phyloP scores from a whole-genome alignment of 495 filamentous ascomycete genomes.

The Bryoglossum gracile region DNA sequence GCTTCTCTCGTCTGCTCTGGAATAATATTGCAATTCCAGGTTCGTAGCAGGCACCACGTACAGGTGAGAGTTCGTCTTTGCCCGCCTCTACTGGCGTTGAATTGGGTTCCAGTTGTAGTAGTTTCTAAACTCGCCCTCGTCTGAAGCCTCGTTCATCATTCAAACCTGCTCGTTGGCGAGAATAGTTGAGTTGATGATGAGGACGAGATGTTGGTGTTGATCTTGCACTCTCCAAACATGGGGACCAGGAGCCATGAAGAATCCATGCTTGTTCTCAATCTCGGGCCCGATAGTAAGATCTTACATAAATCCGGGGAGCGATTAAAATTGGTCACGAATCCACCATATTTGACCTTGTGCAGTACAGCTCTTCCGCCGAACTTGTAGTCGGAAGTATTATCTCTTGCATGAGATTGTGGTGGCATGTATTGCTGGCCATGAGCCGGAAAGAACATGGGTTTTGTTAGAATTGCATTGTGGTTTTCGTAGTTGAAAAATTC shows the following conservation, averaged over 20 bases:
- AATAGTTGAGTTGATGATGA: conserved; percentile 58
- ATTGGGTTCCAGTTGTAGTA: too few species aligned
- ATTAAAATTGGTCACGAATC: conserved; percentile 60
- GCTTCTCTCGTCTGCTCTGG: too few species aligned
- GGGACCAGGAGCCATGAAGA: conserved; percentile 67
- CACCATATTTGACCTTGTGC: conserved; percentile 37
- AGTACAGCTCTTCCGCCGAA: conserved; percentile 11
- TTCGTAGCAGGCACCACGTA: too few species aligned
- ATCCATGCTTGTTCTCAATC: conserved; percentile 56
- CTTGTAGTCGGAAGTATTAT: conserved; percentile 27
- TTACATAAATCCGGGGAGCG: conserved; percentile 58
- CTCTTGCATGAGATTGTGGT: conserved; percentile 48
- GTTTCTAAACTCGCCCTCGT: too few species aligned
- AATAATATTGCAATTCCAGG: too few species aligned
- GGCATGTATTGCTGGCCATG: conserved; percentile 32
- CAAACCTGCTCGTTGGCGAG: conserved; percentile 38
- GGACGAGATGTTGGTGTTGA: conserved; percentile 67
- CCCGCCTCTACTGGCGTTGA: too few species aligned
- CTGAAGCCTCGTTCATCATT: conserved; percentile 30
- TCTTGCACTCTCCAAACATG: conserved; percentile 69
- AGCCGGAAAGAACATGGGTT: conserved; percentile 15
- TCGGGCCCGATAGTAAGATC: conserved; percentile 42
- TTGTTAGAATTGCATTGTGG: conserved; percentile 5
- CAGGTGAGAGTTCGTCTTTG: too few species aligned
- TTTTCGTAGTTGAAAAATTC: conserved; percentile 13